A percentile compares a stretch with the other conserved stretches of the same genome.
Conservation (phyloP, 2,329 filamentous ascomycete species). For the Hypomyces perniciosus region DNA sequence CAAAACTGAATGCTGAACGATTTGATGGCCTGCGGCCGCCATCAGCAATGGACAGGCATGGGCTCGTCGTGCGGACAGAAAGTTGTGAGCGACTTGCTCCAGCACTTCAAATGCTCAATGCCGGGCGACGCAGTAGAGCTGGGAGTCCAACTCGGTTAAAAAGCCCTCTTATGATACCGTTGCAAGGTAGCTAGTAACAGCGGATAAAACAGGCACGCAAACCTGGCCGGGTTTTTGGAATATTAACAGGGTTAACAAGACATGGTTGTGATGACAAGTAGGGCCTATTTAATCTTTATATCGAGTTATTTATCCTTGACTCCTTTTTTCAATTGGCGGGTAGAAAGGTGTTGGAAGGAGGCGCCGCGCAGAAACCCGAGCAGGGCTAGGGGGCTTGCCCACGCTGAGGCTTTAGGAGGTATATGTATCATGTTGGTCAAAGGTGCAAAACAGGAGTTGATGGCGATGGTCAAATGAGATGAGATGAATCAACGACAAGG, state of each 20-base stretch:
- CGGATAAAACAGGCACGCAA: not conserved
- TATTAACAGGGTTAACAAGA: not conserved
- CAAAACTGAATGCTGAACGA: constrained; percentile 49
- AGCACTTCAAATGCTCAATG: constrained; percentile 47
- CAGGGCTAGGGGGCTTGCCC: too few species aligned
- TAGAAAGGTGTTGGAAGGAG: too few species aligned
- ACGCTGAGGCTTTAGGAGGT: too few species aligned
- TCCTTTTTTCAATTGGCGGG: too few species aligned
- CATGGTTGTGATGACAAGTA: not conserved
- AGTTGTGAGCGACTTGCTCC: constrained; percentile 72
- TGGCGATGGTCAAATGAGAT: too few species aligned
- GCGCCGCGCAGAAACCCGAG: too few species aligned
- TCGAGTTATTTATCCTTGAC: too few species aligned
- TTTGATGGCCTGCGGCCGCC: constrained; percentile 41
- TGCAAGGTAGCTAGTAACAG: not conserved
- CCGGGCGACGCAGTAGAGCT: constrained; percentile 51
- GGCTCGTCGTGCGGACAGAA: constrained; percentile 75
- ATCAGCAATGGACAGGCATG: constrained; percentile 57
- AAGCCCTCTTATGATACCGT: constrained; percentile 42
- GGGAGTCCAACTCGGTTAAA: constrained; percentile 54
- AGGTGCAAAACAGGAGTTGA: too few species aligned
- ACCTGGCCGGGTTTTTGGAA: not conserved
- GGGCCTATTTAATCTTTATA: not conserved
- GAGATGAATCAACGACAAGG: too few species aligned
- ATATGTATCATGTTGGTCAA: too few species aligned